phyloP scores from a whole-genome alignment of 495 filamentous ascomycete genomes.

The Clohesyomyces aquaticus region DNA sequence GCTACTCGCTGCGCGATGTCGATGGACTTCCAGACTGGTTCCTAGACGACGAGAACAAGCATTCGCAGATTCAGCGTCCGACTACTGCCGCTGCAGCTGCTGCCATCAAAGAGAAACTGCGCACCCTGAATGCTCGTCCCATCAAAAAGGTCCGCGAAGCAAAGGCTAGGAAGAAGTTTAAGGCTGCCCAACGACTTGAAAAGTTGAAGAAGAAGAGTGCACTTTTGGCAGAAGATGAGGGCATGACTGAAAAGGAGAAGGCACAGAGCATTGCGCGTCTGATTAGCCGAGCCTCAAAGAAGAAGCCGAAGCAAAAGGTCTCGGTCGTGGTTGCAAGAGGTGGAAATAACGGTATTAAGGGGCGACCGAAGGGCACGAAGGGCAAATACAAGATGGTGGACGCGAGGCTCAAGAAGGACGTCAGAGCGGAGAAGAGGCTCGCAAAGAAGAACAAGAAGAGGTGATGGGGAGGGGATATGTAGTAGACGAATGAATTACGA shows the following conservation, averaged over 20 bases:
- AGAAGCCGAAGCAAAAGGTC: constrained; percentile 80
- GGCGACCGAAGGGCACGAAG: constrained; percentile 85
- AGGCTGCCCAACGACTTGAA: constrained; percentile 86
- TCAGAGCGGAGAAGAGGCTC: constrained; percentile 83
- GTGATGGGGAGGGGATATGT: too few relatives aligned
- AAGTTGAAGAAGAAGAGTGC: constrained; percentile 95
- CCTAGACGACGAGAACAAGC: constrained; percentile 84
- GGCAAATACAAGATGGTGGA: constrained; percentile 99
- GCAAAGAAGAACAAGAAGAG: constrained; percentile 63
- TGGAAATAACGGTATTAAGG: constrained; percentile 77
- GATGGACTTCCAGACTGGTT: constrained; percentile 99
- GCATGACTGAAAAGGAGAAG: constrained; percentile 93
- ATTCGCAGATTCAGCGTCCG: constrained; percentile 82
- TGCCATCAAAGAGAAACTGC: constrained; percentile 94
- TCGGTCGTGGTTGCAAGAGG: constrained; percentile 91
- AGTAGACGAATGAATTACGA: too few relatives aligned
- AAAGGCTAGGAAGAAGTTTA: constrained; percentile 93
- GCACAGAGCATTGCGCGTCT: constrained; percentile 78
- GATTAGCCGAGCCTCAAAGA: constrained; percentile 79
- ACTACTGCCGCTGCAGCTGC: constrained; percentile 85
- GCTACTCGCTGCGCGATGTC: constrained; percentile 83
- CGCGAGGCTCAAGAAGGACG: constrained; percentile 96
- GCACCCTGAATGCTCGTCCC: constrained; percentile 90
- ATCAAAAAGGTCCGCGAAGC: constrained; percentile 99
- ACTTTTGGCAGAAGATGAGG: constrained; percentile 81